A percentile compares a stretch with the other conserved stretches of the same genome.
These are phyloP conservation scores for Chionographis japonica DNA, from an alignment of 106 monocot species.

Conservation along the genomic window DNA sequence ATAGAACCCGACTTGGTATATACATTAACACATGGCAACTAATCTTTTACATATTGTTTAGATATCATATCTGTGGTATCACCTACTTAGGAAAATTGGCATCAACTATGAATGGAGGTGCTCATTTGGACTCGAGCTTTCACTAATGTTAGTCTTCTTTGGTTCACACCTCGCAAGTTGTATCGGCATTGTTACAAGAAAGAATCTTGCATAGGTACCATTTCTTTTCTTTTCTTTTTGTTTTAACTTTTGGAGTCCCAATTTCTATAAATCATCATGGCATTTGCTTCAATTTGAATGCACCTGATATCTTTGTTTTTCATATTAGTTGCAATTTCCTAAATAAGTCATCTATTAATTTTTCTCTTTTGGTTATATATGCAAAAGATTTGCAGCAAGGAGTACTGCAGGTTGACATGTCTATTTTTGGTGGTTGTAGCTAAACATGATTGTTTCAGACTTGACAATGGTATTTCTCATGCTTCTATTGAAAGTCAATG, in stretches of 20 bases:
- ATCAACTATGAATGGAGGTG: too few species aligned
- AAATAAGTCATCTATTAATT: background rate
- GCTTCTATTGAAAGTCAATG: too few species aligned
- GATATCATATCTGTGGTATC: too few species aligned
- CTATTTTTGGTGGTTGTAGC: conserved; percentile 17
- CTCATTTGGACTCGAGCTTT: too few species aligned
- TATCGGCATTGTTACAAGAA: conserved; percentile 22
- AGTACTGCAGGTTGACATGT: conserved; percentile 27
- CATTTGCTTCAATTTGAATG: too few species aligned
- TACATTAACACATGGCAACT: too few species aligned
- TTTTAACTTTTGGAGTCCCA: background rate
- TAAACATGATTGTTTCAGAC: conserved; percentile 22
- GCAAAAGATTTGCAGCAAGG: conserved; percentile 40
- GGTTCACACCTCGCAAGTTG: conserved; percentile 22
- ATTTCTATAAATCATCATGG: background rate
- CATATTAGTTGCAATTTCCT: background rate
- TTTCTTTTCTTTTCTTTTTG: background rate
- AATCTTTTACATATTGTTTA: too few species aligned
- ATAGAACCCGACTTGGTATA: too few species aligned
- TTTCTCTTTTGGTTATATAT: background rate
- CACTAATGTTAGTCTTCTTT: too few species aligned
- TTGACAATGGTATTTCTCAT: conserved; percentile 24
- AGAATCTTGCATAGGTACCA: conserved; percentile 36
- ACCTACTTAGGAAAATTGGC: too few species aligned
- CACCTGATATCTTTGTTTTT: background rate